Evolutionary conservation across 257 asterid genomes (phyloP).

Genomic region (Nicotiana otophora): DNA sequence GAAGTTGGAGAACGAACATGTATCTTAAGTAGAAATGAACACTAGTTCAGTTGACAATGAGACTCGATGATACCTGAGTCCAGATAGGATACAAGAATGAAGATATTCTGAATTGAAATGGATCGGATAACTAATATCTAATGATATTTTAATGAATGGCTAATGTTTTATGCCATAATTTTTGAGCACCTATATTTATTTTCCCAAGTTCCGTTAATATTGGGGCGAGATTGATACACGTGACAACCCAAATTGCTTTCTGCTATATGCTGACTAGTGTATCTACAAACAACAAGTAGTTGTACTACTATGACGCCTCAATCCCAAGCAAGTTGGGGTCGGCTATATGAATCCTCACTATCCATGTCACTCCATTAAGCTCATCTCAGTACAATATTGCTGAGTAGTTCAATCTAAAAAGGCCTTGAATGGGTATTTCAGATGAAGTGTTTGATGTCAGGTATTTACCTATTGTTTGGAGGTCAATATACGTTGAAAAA

Average conservation of each 20-base stretch:
- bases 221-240: neutral
- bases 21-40: neutral
- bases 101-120: neutral
- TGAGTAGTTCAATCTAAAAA: neutral
- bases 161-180: neutral
- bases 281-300: neutral
- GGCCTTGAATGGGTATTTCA: neutral
- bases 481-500: neutral
- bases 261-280: neutral
- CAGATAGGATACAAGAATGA: neutral
- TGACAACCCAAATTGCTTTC: neutral
- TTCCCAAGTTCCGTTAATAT: neutral
- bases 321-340: neutral
- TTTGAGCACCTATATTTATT: neutral
- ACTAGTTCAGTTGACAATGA: neutral
- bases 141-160: neutral
- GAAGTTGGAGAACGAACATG: neutral
- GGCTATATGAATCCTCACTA: neutral
- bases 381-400: neutral
- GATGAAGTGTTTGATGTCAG: neutral
- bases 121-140: neutral
- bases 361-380: slow-evolving; percentile 1
- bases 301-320: neutral
- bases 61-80: neutral
- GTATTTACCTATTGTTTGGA: neutral